Base-by-base conservation (phyloP, 163 green algal genomes). In the Chlorella variabilis region DNA sequence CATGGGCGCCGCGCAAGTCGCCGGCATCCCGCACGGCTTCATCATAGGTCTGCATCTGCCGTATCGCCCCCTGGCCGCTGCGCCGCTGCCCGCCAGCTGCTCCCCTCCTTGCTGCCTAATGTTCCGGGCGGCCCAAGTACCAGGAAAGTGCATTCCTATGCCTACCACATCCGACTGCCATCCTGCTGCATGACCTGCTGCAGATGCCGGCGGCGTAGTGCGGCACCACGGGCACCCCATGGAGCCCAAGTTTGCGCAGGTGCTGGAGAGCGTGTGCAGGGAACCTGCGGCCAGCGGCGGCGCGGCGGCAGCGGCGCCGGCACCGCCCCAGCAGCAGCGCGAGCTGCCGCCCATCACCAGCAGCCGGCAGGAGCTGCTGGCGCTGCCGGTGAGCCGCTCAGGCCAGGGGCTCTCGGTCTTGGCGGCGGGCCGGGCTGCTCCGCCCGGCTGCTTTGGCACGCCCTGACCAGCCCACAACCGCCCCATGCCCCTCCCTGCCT, bases 351-450 rank as follows among this genome's bases (percentile, higher is more conserved):
- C 36, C 2, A n/a, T 85, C 3, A 76, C 70, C 3, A 25, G 27
- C 6, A 58, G 38, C 51, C 20, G 71, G 11, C 70, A 85, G 49
- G 80, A 85, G 70, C 70, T 89, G 23, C 59, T 76, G 78, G 85
- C 63, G 1, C 82, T 95, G 71, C 92, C 88, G 23, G 89, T 94
- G 39, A 93, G 92, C 3, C 20, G n/a, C 23, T 27, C 54, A 62
- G 9, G 11, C n/a, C n/a, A n/a, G n/a, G n/a, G n/a, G n/a, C n/a
- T n/a, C n/a, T n/a, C n/a, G n/a, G n/a, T n/a, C n/a, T n/a, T n/a
- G n/a, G n/a, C n/a, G n/a, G n/a, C n/a, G n/a, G n/a, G n/a, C n/a
- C n/a, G n/a, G n/a, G n/a, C n/a, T n/a, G n/a, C n/a, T n/a, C n/a
- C n/a, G n/a, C n/a, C n/a, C n/a, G n/a, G n/a, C n/a, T n/a, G n/a